These are phyloP conservation scores for Oxyria digyna DNA, from an alignment of 148 eudicot species.

Conservation along the genomic window DNA sequence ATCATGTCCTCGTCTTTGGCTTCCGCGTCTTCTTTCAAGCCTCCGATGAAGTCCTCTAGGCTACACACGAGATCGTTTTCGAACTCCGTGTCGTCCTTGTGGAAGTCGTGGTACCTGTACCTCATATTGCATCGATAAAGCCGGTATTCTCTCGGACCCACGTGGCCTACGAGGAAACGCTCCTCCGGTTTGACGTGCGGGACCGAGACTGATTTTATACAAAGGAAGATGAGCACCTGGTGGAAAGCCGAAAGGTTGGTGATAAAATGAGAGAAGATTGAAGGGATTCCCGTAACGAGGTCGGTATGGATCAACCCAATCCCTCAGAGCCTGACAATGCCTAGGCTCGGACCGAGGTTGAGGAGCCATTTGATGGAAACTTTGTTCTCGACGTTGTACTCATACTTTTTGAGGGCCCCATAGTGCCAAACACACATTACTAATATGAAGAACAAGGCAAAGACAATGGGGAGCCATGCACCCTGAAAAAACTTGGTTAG, in stretches of 20 bases:
- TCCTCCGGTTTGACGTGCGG: constrained; percentile 81
- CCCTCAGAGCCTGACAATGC: constrained; percentile 77
- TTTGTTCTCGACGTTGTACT: constrained; percentile 85
- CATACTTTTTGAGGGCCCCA: constrained; percentile 73
- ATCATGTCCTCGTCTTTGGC: constrained; percentile 39
- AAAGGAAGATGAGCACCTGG: constrained; percentile 70
- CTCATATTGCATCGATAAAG: constrained; percentile 80
- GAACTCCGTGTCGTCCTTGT: constrained; percentile 71
- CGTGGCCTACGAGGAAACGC: constrained; percentile 68
- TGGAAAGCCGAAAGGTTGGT: constrained; percentile 95
- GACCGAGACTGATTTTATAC: constrained; percentile 70
- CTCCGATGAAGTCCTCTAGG: constrained; percentile 65
- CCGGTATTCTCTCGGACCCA: constrained; percentile 72
- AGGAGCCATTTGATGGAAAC: constrained; percentile 91
- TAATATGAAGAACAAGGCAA: constrained; percentile 58
- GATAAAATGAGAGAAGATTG: constrained; percentile 91
- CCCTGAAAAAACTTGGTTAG: constrained; percentile 88
- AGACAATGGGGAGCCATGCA: constrained; percentile 86
- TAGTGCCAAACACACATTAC: constrained; percentile 87
- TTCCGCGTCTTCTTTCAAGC: constrained; percentile 14
- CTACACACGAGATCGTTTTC: constrained; percentile 84
- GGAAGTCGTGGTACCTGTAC: constrained; percentile 76
- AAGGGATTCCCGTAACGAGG: constrained; percentile 92
- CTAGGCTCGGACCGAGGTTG: constrained; percentile 66
- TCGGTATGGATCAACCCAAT: constrained; percentile 86